Conservation (phyloP, 495 filamentous ascomycete genomes). For the Hypoxylon fuscum region DNA sequence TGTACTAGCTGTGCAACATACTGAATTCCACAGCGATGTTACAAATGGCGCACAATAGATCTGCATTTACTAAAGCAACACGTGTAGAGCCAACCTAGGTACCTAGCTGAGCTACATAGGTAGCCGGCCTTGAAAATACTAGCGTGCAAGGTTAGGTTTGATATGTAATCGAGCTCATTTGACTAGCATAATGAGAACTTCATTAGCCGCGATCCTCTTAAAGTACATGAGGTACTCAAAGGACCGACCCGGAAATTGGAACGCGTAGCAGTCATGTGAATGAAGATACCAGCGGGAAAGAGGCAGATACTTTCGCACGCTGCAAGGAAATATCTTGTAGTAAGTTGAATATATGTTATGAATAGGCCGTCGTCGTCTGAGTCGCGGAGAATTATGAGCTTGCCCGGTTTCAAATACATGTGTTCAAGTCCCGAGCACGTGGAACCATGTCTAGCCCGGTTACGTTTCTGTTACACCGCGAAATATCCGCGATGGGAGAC, state of each 20-base stretch:
- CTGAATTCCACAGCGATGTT: no score
- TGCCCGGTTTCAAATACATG: conserved; percentile 30
- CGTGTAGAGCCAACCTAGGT: no score
- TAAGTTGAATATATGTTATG: background rate
- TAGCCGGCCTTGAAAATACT: no score
- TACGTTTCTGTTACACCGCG: conserved; percentile 24
- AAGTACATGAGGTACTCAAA: background rate
- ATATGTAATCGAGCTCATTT: no score
- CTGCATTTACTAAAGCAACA: no score
- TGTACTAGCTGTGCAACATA: no score
- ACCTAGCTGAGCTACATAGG: no score
- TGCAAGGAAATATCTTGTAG: conserved; percentile 1
- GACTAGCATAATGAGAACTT: no score
- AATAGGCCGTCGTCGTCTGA: background rate
- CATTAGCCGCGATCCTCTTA: no score
- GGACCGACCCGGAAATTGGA: conserved; percentile 8
- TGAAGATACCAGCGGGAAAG: background rate
- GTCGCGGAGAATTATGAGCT: conserved; percentile 28
- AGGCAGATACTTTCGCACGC: background rate
- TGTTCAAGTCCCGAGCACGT: conserved; percentile 32
- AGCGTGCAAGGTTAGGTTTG: no score
- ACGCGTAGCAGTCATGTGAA: conserved; percentile 10
- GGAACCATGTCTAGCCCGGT: conserved; percentile 25
- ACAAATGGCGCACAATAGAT: no score
- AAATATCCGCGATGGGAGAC: conserved; percentile 29